A percentile compares a stretch with the other conserved stretches of the same genome.
phyloP scores from a whole-genome alignment of 495 filamentous ascomycete genomes.

The Elasticomyces elasticus region DNA sequence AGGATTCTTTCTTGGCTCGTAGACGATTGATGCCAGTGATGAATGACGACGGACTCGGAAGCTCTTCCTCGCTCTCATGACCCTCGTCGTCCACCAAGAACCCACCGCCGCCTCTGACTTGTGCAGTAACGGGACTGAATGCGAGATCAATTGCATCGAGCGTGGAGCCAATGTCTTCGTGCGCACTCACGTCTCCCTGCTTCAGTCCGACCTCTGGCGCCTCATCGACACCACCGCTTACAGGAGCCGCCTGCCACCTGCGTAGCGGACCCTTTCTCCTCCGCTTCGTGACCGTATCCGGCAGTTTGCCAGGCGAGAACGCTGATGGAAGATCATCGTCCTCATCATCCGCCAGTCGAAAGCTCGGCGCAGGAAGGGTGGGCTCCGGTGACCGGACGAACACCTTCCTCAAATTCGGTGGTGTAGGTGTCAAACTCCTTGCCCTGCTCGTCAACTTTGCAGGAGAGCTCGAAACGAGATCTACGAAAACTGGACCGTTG shows the following conservation, averaged over 20 bases:
- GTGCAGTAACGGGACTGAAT: neutral
- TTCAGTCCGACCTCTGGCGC: neutral
- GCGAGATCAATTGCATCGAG: conserved; percentile 1
- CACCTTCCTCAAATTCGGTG: conserved; percentile 7
- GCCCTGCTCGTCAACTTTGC: neutral
- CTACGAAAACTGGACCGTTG: conserved; percentile 8
- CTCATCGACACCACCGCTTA: neutral
- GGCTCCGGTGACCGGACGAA: conserved; percentile 5
- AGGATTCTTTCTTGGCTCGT: neutral
- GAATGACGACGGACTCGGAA: neutral
- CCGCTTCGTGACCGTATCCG: conserved; percentile 19
- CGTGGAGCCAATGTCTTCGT: neutral
- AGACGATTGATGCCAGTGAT: neutral
- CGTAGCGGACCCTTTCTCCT: conserved; percentile 10
- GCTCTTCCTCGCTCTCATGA: neutral
- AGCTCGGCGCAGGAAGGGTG: neutral
- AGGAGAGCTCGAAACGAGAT: conserved; percentile 22
- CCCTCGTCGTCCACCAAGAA: neutral
- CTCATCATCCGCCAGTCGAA: neutral
- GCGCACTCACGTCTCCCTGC: neutral
- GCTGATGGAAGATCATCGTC: neutral
- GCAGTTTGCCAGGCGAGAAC: conserved; percentile 10
- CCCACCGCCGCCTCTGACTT: neutral
- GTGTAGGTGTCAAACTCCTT: conserved; percentile 7
- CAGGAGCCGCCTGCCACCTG: conserved; percentile 12